These are phyloP conservation scores for Phlegmacium glaucopus DNA, from an alignment of 768 basidiomycete species.

Conservation along the genomic window DNA sequence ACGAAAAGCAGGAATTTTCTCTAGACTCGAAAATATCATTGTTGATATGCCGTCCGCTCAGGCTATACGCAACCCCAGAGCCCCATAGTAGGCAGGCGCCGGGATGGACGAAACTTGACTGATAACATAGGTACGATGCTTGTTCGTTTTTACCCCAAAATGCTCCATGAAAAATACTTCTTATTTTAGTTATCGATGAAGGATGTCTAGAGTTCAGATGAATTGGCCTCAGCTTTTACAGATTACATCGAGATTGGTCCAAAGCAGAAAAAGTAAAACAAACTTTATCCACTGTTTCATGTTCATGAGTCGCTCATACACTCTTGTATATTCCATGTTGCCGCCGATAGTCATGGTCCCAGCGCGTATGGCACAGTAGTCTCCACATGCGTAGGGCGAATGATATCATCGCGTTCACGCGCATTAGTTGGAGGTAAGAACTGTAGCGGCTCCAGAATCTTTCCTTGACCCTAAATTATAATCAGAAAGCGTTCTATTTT, in stretches of 20 bases:
- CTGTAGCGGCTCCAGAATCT: slow-evolving; percentile 78
- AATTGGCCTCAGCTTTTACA: too few relatives aligned
- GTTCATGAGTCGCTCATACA: slow-evolving; percentile 70
- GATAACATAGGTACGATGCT: too few relatives aligned
- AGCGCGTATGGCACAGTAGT: slow-evolving; percentile 84
- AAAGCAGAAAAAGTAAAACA: slow-evolving; percentile 13
- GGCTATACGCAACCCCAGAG: too few relatives aligned
- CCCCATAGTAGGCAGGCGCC: too few relatives aligned
- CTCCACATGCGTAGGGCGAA: slow-evolving; percentile 86
- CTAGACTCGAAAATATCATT: too few relatives aligned
- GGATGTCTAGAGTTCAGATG: too few relatives aligned
- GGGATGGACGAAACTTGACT: too few relatives aligned
- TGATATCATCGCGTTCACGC: slow-evolving; percentile 72
- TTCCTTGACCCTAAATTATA: slow-evolving; percentile 73
- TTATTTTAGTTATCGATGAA: too few relatives aligned
- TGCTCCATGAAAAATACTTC: too few relatives aligned
- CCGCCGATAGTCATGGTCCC: slow-evolving; percentile 82
- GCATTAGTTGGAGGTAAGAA: slow-evolving; percentile 83
- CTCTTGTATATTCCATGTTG: slow-evolving; percentile 85
- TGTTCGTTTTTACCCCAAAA: too few relatives aligned
- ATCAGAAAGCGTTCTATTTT: neutral
- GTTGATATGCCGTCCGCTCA: too few relatives aligned
- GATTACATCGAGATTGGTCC: neutral
- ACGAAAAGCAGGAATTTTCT: too few relatives aligned
- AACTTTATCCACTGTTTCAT: slow-evolving; percentile 78